These are phyloP conservation scores for Vitis rupestris DNA, from an alignment of 164 flowering plant species.

Conservation along the genomic window DNA sequence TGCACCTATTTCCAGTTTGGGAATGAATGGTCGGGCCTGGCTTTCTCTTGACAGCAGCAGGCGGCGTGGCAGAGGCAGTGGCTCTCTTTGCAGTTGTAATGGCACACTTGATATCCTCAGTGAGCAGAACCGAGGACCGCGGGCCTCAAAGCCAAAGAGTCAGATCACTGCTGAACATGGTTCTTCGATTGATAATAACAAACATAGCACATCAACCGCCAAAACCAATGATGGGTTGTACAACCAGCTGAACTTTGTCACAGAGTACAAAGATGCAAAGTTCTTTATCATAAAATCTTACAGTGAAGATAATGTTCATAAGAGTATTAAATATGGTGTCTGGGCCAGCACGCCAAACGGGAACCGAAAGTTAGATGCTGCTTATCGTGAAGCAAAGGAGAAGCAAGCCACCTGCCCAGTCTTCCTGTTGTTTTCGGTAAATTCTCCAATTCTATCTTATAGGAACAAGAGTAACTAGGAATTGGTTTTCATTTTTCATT, in stretches of 20 bases:
- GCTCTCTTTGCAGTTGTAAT: constrained; percentile 51
- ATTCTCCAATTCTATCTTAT: constrained; percentile 2
- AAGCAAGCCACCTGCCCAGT: constrained; percentile 56
- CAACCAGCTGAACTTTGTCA: constrained; percentile 65
- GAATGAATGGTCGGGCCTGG: constrained; percentile 43
- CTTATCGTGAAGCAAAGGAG: constrained; percentile 74
- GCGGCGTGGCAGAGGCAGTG: constrained; percentile 55
- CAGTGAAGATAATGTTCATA: constrained; percentile 95
- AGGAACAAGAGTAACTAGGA: neutral
- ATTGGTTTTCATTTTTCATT: neutral
- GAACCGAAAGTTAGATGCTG: constrained; percentile 82
- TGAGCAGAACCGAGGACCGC: constrained; percentile 92
- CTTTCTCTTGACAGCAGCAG: constrained; percentile 54
- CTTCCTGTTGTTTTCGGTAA: constrained; percentile 87
- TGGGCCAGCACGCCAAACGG: constrained; percentile 98
- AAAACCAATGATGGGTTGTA: constrained; percentile 31
- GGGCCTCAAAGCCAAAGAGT: constrained; percentile 69
- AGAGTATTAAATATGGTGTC: constrained; percentile 85
- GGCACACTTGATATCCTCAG: constrained; percentile 55
- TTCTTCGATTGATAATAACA: constrained; percentile 32
- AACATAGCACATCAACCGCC: constrained; percentile 30
- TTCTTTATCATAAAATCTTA: constrained; percentile 91
- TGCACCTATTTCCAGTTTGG: constrained; percentile 48
- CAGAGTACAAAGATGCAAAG: constrained; percentile 70
- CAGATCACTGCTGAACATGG: constrained; percentile 49